Percentiles rank a stretch among this genome's conserved stretches.
Evolutionary conservation across 805 yeast genomes (phyloP).

Genomic region (baker's yeast (Saccharomyces cerevisiae)): DNA sequence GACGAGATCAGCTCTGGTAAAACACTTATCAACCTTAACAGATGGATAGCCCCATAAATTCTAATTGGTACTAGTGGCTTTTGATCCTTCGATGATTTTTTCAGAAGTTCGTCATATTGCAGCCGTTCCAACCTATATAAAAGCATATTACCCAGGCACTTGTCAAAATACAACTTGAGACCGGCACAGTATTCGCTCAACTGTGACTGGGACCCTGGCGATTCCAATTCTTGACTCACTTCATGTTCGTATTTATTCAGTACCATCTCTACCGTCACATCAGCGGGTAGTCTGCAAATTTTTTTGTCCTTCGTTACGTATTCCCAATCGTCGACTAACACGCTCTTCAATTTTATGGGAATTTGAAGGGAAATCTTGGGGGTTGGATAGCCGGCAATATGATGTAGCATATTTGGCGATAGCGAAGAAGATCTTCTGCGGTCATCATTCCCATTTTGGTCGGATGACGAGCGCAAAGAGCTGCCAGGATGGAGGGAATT

Average conservation of each 20-base stretch:
- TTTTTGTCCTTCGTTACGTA: constrained; percentile 71
- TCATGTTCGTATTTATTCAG: constrained; percentile 42
- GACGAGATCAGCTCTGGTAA: constrained; percentile 78
- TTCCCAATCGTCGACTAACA: constrained; percentile 92
- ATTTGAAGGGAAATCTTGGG: constrained; percentile 45
- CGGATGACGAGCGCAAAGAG: background rate
- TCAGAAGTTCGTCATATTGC: constrained; percentile 21
- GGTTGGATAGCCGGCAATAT: background rate
- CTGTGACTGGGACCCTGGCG: constrained; percentile 38
- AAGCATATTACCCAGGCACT: constrained; percentile 37
- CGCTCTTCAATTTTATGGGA: constrained; percentile 58
- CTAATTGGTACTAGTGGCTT: constrained; percentile 11
- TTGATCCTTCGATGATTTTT: constrained; percentile 9
- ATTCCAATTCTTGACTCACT: constrained; percentile 21
- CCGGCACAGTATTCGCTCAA: constrained; percentile 66
- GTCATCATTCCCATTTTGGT: background rate
- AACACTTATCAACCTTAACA: constrained; percentile 65
- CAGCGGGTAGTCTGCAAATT: constrained; percentile 56
- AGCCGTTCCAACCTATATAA: constrained; percentile 26
- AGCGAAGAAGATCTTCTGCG: background rate
- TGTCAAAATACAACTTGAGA: constrained; percentile 63
- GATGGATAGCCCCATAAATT: constrained; percentile 74
- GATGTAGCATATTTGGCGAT: background rate
- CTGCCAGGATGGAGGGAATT: background rate
- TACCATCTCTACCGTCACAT: constrained; percentile 42